Conservation (phyloP, 192 early-diverging fungal species). For the Podochytrium sp. region DNA sequence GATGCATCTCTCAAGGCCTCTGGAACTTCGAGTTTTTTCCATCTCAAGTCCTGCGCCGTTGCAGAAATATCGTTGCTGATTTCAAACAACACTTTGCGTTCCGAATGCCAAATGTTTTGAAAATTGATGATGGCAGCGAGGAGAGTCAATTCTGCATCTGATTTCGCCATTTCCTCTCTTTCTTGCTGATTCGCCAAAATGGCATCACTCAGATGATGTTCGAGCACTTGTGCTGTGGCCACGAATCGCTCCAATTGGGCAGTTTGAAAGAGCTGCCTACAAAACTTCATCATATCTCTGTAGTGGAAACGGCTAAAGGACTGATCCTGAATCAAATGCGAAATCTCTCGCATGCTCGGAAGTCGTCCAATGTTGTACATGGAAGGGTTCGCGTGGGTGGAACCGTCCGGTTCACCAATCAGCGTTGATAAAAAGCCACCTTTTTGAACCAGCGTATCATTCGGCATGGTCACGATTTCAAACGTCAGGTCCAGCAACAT, state of each 20-base stretch:
- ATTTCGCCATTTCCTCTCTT: not conserved
- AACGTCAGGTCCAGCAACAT: constrained; percentile 42
- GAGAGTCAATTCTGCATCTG: constrained; percentile 32
- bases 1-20: constrained; percentile 30
- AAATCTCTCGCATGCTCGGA: constrained; percentile 27
- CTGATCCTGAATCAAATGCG: constrained; percentile 23
- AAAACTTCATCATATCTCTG: constrained; percentile 35
- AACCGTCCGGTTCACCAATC: constrained; percentile 9
- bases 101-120: constrained; percentile 39
- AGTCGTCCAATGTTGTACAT: constrained; percentile 29
- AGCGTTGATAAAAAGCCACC: not conserved
- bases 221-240: constrained; percentile 33
- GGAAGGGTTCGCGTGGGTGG: constrained; percentile 4
- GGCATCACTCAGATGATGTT: constrained; percentile 25
- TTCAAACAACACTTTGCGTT: constrained; percentile 42
- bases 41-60: constrained; percentile 20
- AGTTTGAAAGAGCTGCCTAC: constrained; percentile 29
- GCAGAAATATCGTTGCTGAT: not conserved
- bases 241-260: constrained; percentile 46
- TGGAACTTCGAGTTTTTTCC: constrained; percentile 33
- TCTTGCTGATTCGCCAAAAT: not conserved
- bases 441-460: constrained; percentile 31
- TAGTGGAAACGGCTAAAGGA: constrained; percentile 24
- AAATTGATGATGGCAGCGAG: constrained; percentile 40
- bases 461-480: constrained; percentile 31